phyloP scores from a whole-genome alignment of 176 grass and related monocot species.

The Cymbopogon citratus region DNA sequence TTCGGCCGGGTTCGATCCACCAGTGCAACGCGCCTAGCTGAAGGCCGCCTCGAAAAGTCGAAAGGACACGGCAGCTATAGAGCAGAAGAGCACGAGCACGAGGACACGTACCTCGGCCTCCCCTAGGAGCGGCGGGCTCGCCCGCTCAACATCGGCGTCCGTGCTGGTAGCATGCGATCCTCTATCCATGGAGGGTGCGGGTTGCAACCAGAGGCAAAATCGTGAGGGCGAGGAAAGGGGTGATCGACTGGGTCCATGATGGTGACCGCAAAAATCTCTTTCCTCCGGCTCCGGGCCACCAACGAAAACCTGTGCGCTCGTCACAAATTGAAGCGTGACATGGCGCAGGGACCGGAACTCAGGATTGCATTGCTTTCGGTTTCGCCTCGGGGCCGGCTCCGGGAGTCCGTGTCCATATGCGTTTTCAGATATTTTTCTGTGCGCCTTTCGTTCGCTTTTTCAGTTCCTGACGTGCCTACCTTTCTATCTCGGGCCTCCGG shows the following conservation, averaged over 20 bases:
- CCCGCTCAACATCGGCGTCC: constrained; percentile 15
- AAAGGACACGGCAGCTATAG: background rate
- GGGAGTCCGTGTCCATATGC: background rate
- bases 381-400: no score
- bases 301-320: no score
- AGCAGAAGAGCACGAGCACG: background rate
- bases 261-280: background rate
- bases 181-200: background rate
- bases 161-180: background rate
- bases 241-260: background rate
- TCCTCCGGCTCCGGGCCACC: no score
- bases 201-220: background rate
- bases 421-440: background rate
- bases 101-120: constrained; percentile 16
- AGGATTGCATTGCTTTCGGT: background rate
- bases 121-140: background rate
- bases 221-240: no score
- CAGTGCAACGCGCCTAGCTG: no score
- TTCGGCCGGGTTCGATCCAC: no score
- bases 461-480: no score
- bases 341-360: background rate
- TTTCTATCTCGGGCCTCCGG: no score
- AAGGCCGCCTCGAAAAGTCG: background rate
- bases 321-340: no score
- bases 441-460: background rate